These are phyloP conservation scores for Hordeum pubiflorum DNA, from an alignment of 202 grass and related monocot species.

Conservation along the genomic window DNA sequence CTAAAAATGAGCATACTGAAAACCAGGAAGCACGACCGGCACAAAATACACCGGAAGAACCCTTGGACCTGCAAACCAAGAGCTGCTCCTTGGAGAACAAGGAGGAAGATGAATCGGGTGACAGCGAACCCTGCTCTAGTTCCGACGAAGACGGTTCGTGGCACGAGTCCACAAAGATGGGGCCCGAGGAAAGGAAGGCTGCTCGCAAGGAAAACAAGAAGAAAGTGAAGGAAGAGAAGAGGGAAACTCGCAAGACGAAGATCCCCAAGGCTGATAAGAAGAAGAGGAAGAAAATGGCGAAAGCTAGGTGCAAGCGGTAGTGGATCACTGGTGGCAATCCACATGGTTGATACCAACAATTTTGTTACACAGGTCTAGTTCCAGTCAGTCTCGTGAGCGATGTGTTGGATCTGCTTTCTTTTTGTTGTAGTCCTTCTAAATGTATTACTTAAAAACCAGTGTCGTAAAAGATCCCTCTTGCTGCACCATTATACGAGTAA, in stretches of 20 bases:
- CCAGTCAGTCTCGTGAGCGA: background rate
- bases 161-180: slow-evolving; percentile 43
- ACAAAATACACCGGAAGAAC: slow-evolving; percentile 13
- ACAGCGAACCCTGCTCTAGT: slow-evolving; percentile 38
- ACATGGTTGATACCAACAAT: background rate
- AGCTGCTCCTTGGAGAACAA: slow-evolving; percentile 14
- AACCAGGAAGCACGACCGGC: slow-evolving; percentile 14
- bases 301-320: slow-evolving; percentile 80
- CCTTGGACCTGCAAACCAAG: slow-evolving; percentile 21
- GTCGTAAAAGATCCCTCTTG: background rate
- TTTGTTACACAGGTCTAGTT: background rate
- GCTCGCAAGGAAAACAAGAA: slow-evolving; percentile 86
- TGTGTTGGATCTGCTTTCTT: background rate
- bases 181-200: slow-evolving; percentile 58
- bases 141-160: slow-evolving; percentile 40
- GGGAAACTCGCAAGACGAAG: slow-evolving; percentile 68
- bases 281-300: slow-evolving; percentile 87
- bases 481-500: background rate
- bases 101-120: slow-evolving; percentile 20
- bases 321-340: background rate
- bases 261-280: slow-evolving; percentile 74
- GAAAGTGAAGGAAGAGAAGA: slow-evolving; percentile 90
- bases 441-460: background rate
- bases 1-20: slow-evolving; percentile 27
- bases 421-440: background rate